Conservation (phyloP, 176 grass and related monocot species). For the Cymbopogon citratus region DNA sequence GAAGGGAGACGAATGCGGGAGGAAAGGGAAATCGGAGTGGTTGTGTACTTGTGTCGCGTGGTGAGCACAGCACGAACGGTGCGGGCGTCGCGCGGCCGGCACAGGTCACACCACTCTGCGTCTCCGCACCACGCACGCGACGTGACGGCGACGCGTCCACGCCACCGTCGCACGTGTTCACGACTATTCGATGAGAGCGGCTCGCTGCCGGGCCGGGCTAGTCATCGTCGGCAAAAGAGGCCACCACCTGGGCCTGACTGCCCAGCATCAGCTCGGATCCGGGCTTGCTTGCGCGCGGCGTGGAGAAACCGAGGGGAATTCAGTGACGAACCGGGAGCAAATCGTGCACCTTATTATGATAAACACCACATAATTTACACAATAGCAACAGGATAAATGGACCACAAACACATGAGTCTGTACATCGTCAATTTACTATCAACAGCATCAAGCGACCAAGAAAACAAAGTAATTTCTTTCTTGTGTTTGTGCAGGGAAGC, state of each 20-base stretch:
- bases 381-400: no score
- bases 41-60: background rate
- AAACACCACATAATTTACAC: no score
- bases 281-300: background rate
- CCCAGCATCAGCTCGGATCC: background rate
- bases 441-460: no score
- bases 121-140: background rate
- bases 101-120: background rate
- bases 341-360: no score
- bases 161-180: no score
- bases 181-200: background rate
- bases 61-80: background rate
- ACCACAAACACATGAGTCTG: no score
- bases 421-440: no score
- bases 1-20: slow-evolving; percentile 8
- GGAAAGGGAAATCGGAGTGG: background rate
- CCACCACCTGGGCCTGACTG: background rate
- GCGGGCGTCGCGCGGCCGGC: background rate
- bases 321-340: no score
- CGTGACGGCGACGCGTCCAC: slow-evolving; percentile 5
- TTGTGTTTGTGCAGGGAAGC: no score
- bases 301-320: background rate
- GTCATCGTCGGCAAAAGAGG: background rate
- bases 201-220: background rate
- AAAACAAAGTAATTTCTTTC: no score